Conservation (phyloP, 1,284 basidiomycete genomes). For the Exobasidium rhododendri region DNA sequence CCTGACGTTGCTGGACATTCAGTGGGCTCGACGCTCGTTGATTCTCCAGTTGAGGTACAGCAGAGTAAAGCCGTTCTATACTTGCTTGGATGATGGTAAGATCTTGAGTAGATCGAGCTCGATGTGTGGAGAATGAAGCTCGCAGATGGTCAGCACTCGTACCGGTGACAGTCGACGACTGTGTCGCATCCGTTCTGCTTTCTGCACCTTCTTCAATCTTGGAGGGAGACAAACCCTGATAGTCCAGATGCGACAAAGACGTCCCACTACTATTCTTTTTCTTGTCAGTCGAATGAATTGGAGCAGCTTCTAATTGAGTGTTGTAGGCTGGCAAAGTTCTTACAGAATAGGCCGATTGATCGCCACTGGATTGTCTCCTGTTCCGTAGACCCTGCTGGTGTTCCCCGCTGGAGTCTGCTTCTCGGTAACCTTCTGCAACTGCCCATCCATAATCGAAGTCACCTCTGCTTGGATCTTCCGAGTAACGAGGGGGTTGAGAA, state of each 20-base stretch:
- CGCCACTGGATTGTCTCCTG: not conserved
- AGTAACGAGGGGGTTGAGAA: constrained; percentile 8
- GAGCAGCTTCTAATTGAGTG: not conserved
- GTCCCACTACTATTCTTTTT: not conserved
- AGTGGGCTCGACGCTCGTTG: constrained; percentile 22
- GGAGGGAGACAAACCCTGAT: too few relatives aligned
- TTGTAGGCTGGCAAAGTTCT: not conserved
- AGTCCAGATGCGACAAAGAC: not conserved
- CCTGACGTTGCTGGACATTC: not conserved
- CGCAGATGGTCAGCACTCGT: too few relatives aligned
- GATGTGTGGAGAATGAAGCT: constrained; percentile 20
- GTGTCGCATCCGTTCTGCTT: not conserved
- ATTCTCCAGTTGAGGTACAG: constrained; percentile 35
- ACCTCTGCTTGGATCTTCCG: constrained; percentile 6
- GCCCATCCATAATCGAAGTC: not conserved
- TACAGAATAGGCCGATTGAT: not conserved
- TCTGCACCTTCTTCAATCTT: not conserved
- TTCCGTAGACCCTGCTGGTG: not conserved
- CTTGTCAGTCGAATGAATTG: not conserved
- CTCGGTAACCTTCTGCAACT: not conserved
- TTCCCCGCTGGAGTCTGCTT: not conserved
- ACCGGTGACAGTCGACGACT: not conserved
- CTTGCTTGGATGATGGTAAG: constrained; percentile 33
- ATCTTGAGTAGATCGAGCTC: constrained; percentile 32
- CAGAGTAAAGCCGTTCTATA: constrained; percentile 33